phyloP scores from a whole-genome alignment of 2,329 filamentous ascomycete species.

The Emmonsiellopsis sp. region DNA sequence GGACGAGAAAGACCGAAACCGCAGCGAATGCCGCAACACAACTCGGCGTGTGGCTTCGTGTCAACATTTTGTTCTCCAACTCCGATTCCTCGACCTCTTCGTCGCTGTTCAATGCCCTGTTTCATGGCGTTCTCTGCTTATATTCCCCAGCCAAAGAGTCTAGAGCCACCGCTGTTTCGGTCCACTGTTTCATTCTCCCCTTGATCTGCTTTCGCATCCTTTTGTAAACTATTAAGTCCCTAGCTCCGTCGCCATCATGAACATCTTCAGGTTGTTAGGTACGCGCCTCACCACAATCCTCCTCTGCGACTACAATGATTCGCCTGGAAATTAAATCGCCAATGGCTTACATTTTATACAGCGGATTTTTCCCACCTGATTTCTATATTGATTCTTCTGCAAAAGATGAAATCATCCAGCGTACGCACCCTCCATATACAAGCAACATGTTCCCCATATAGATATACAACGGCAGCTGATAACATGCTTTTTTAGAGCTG shows the following conservation, averaged over 20 bases:
- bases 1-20: neutral
- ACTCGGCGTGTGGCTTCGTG: neutral
- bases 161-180: neutral
- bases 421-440: slow-evolving; percentile 40
- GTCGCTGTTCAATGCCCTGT: neutral
- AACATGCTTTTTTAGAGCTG: slow-evolving; percentile 53
- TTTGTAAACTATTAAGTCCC: neutral
- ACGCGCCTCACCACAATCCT: slow-evolving; percentile 17
- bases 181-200: neutral
- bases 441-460: neutral
- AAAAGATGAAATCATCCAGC: slow-evolving; percentile 91
- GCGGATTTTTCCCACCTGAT: slow-evolving; percentile 92
- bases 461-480: slow-evolving; percentile 29
- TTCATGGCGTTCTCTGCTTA: slow-evolving; percentile 1
- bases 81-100: neutral
- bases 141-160: neutral
- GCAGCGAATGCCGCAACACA: neutral
- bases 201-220: neutral
- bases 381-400: slow-evolving; percentile 87
- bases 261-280: slow-evolving; percentile 62
- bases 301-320: neutral
- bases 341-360: slow-evolving; percentile 27
- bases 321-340: neutral
- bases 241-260: slow-evolving; percentile 44
- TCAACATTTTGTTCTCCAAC: neutral